Evolutionary conservation across 2,329 filamentous ascomycete species (phyloP), one percentile per base, ranked within the genome.

Genomic region (Chalaropsis ovoidea): DNA sequence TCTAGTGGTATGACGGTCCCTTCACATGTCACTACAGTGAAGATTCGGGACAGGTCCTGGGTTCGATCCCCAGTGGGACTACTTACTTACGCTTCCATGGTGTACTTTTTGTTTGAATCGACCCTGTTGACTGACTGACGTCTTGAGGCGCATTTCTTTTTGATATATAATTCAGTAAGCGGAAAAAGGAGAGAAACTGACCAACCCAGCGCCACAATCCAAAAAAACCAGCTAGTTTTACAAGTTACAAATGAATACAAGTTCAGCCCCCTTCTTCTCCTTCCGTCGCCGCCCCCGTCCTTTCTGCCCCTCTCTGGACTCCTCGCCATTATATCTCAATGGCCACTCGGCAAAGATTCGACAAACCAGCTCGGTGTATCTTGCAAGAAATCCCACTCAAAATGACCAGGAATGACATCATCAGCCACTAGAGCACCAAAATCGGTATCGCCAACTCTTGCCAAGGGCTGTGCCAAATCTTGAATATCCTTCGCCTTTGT

Each of bases 341-440:
- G n/a, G 3, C 61, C 43, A n/a, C 22, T 49, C 15, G 61, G 27
- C 24, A 62, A 45, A 3, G 27, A 45, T 1, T 62, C 61, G 8
- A 62, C 27, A 39, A 62, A 62, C 42, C 61, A 62, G 19, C 11
- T 45, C 17, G 61, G 42, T 19, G 45, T 49, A 8, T 62, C 61
- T 17, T 31, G 42, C 27, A 35, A 19, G 17, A 47, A 13, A 22
- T 62, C 43, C 43, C 66, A 65, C 17, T 41, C 63, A 42, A 41
- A 65, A 31, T 62, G 39, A n/a, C 49, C 31, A 15, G 39, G 39
- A 7, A 68, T 52, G 17, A 63, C 58, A 43, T 67, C 63, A 22
- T 68, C 67, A 22, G 65, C 63, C 17, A 68, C 63, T 47, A 67
- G 35, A 11, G 66, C 19, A 4, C 67, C 63, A 42, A 67, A 31